Evolutionary conservation across 2,329 filamentous ascomycete genomes (phyloP), one percentile per base, ranked within the genome.

Genomic region (Fusarium nematophilum): DNA sequence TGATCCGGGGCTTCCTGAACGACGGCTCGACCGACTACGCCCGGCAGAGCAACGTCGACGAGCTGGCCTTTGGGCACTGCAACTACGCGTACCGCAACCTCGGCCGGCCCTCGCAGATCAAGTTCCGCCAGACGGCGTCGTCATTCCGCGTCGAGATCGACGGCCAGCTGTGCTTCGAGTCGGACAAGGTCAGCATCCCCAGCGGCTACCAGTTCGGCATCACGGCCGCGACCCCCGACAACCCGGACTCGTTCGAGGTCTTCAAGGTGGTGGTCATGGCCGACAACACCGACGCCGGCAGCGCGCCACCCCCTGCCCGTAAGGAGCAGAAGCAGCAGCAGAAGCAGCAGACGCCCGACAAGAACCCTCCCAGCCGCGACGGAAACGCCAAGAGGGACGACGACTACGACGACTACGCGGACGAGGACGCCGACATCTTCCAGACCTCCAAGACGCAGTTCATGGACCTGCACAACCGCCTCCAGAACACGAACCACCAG

Each of bases 1-100:
- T 90, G 76, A 83, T 99, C 62, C 86, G 95, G 55, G 95, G 91
- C 14, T 99, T 98, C 80, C 79, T 99, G 64, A 99, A 98, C 78
- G 95, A 98, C 74, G 94, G 93, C 42, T 86, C 81, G 30, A 88
- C 85, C 65, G 91, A 96, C 74, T 97, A 89, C 81, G 88, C 87
- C 70, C 82, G 83, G 29, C 53, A 52, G 90, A 93, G 67, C 83
- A 87, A 65, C 89, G 86, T 97, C 13, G 93, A 97, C 76, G 88
- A 86, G 66, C 83, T 97, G 46, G 91, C 94, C 13, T 99, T 99
- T 73, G 95, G 93, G 11, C 92, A 97, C 77, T 99, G 95, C 81
- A 86, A 89, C 70, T 95, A 95, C 74, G 77, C 86, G 38, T 99
- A 97, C 81, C 90, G 95, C 66, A 99, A 99, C 76, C 83, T 96